Base-by-base conservation (phyloP, 148 eudicot genomes). In the Chenopodium quinoa region DNA sequence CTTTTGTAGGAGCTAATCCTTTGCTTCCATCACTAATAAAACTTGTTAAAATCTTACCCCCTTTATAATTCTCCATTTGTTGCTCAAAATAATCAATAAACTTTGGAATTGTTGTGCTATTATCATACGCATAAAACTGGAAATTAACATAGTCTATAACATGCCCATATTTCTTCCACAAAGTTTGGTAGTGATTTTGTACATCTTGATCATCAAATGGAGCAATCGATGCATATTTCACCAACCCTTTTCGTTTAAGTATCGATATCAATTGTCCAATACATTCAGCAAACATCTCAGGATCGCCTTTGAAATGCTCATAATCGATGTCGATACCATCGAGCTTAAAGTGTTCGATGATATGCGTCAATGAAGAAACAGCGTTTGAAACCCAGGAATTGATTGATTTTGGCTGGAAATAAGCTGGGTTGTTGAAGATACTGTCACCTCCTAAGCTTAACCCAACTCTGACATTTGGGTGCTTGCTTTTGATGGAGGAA, bases 321-420 rank as follows among this genome's bases (percentile, higher is more conserved):
- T 89, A 89, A 22, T 89, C 91, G 75, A 87, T 83, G 68, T 89
- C 91, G 67, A 85, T 83, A 22, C 92, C 90, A 27, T 89, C 91
- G 0, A 89, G 75, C 8, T 81, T 1, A 64, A 80, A 84, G 9
- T 72, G 27, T 34, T 81, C 5, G 66, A 89, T 86, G 85, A 87
- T 84, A 0, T 73, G 37, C 0, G 70, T 84, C 31, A 89, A 80
- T 2, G 91, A 86, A 63, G 88, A 54, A 31, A 85, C 82, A 0
- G 91, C 91, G 46, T 89, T 89, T 4, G 87, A 78, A 64, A 89
- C 87, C 91, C 91, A 89, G 11, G 91, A 87, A 0, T 86, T 65
- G 7, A 87, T 44, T 1, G 87, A 78, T 1, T 48, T 74, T 16
- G 90, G 91, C 27, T 82, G 52, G 78, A 89, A 89, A 52, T 82